A percentile compares a stretch with the other conserved stretches of the same genome.
Evolutionary conservation across 306 rosid species (phyloP).

Genomic region (Citrullus mucosospermus): DNA sequence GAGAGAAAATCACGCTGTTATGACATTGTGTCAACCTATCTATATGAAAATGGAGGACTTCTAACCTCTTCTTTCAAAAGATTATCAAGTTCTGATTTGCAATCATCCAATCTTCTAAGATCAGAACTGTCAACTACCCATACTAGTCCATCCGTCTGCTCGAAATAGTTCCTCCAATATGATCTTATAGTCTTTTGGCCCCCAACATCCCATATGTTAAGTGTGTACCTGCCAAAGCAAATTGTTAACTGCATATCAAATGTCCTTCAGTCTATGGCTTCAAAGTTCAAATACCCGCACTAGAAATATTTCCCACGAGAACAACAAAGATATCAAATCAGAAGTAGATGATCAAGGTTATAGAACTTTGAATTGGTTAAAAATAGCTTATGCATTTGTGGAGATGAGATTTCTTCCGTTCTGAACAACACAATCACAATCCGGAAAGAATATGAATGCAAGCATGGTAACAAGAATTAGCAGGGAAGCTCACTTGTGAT

Average conservation of each 20-base stretch:
- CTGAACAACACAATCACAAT: neutral
- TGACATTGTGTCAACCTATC: neutral
- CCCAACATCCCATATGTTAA: conserved; percentile 87
- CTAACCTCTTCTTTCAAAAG: conserved; percentile 85
- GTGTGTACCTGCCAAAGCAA: conserved; percentile 46
- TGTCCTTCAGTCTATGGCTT: neutral
- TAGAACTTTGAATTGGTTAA: neutral
- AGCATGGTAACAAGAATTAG: neutral
- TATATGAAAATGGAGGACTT: neutral
- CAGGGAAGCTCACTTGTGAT: conserved; percentile 44
- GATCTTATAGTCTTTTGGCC: conserved; percentile 92
- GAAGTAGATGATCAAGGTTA: neutral
- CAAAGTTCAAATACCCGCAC: neutral
- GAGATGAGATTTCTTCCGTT: neutral
- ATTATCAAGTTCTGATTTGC: conserved; percentile 74
- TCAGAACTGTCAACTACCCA: conserved; percentile 94
- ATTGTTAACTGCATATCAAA: conserved; percentile 10
- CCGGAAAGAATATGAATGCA: neutral
- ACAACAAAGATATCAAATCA: neutral
- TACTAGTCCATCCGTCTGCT: conserved; percentile 84
- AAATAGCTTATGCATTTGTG: neutral
- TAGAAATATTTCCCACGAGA: neutral
- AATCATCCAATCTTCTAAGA: conserved; percentile 77
- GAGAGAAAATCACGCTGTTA: neutral
- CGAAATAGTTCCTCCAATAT: conserved; percentile 86